Evolutionary conservation across 2,329 filamentous ascomycete species (phyloP).

Genomic region (Xylariaceae sp.): DNA sequence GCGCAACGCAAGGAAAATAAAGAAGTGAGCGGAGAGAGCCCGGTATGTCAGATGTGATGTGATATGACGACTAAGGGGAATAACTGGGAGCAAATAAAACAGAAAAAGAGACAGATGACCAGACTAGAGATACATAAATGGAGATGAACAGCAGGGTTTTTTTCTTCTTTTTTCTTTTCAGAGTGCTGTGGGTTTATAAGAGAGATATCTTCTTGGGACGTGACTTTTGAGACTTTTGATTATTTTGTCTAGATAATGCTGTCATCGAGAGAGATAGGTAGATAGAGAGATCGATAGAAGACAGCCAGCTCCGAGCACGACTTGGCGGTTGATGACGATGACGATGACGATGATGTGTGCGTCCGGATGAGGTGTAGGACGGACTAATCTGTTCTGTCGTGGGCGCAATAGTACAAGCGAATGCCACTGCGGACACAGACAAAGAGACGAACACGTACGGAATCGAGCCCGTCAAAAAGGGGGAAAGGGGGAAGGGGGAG

Average conservation of each 20-base stretch:
- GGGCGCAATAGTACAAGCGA: conserved; percentile 47
- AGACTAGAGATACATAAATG: conserved; percentile 15
- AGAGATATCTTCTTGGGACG: conserved; percentile 18
- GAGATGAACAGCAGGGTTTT: neutral
- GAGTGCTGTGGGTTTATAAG: conserved; percentile 1
- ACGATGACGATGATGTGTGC: conserved; percentile 14
- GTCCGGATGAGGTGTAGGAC: conserved; percentile 11
- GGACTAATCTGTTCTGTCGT: conserved; percentile 18
- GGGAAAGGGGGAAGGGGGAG: conserved; percentile 2
- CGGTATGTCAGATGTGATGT: conserved; percentile 17
- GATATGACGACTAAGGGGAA: conserved; percentile 4
- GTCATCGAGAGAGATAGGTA: conserved; percentile 3
- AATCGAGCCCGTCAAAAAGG: conserved; percentile 17
- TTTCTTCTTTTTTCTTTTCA: neutral
- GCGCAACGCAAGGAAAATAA: conserved; percentile 24
- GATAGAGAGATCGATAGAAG: neutral
- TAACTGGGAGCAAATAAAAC: conserved; percentile 14
- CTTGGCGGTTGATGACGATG: neutral
- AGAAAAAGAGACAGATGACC: conserved; percentile 18
- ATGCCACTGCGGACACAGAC: conserved; percentile 42
- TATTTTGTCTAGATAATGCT: conserved; percentile 15
- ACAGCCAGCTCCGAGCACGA: neutral
- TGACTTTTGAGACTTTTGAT: neutral
- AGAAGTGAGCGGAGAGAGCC: conserved; percentile 23
- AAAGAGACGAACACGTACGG: conserved; percentile 6